Conservation (phyloP, 2,329 filamentous ascomycete genomes). For the Gremmenia infestans region DNA sequence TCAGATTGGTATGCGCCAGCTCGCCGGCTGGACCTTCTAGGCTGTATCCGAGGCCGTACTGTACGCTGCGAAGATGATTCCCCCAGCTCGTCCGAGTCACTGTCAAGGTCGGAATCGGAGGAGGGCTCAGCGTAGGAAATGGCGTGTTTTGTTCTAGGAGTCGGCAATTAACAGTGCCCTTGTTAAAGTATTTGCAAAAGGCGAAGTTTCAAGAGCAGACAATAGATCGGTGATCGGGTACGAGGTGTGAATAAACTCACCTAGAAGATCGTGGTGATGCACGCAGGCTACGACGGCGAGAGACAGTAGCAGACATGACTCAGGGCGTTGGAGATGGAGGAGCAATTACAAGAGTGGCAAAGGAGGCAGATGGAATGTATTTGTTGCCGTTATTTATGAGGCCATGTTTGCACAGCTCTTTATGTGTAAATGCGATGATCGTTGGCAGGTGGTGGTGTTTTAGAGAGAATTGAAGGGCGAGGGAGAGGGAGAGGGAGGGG, state of each 20-base stretch:
- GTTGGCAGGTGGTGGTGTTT: neutral
- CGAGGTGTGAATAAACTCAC: neutral
- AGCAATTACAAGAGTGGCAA: neutral
- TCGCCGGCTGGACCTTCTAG: neutral
- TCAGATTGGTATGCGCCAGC: neutral
- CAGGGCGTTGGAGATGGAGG: too few relatives aligned
- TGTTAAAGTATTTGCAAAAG: neutral
- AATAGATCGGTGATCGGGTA: too few relatives aligned
- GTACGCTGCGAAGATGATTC: neutral
- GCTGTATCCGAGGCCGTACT: neutral
- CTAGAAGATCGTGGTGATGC: neutral
- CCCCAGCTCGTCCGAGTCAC: neutral
- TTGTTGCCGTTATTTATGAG: neutral
- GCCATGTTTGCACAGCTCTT: neutral
- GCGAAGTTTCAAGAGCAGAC: neutral
- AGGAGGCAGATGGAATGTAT: neutral
- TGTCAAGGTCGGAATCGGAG: neutral
- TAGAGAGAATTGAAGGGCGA: neutral
- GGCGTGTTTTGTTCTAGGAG: constrained; percentile 20
- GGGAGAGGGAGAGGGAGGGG: neutral
- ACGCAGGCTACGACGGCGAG: neutral
- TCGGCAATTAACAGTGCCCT: neutral
- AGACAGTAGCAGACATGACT: neutral
- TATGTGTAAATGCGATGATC: neutral
- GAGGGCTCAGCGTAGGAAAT: constrained; percentile 27